Base-by-base conservation (phyloP, 352 stramenopile genomes). In the Phytophthora sojae region DNA sequence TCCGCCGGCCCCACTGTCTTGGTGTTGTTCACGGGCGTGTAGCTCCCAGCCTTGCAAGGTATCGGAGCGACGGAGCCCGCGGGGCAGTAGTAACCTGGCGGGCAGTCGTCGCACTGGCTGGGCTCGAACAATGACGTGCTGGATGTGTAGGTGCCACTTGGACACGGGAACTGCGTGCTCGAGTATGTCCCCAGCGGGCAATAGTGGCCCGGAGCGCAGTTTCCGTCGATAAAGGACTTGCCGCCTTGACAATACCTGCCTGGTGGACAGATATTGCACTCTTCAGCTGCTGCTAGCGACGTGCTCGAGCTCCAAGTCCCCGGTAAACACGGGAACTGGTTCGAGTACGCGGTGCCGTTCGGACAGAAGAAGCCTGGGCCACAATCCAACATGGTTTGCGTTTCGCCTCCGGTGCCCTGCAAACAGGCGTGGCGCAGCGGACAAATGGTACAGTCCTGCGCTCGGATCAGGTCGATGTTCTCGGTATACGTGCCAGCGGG, bases 231-330 rank as follows among this genome's bases (percentile, higher is more conserved):
- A 49, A 78, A 86, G 1, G 82, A 86, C 35, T 94, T 95, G 4
- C 81, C 90, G 19, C 91, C 93, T 39, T 82, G 75, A 57, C 95
- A 98, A 69, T 96, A 98, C 57, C 85, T 88, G 21, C 95, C 95
- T 17, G 80, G 79, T 0, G 92, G 82, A 30, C 93, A 98, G 15
- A 87, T 78, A 32, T 91, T 74, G 62, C 95, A 98, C 58, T 96
- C 89, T 1, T 42, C 68, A 1, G 84, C 75, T 45, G 76, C 65
- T 11, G 89, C 80, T 4, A 96, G 71, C 7, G 87, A 83, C 14
- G 76, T 90, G 32, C 85, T 90, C 4, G 77, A 85, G 73, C 91
- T 97, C 89, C 93, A 98, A 2, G 86, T 96, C 0, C 94, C 94
- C 21, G 89, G 87, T 15, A 83, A 76, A 73, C 94, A 98, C 19